Conservation (phyloP, 495 filamentous ascomycete species). For the Aspergillus baeticus region DNA sequence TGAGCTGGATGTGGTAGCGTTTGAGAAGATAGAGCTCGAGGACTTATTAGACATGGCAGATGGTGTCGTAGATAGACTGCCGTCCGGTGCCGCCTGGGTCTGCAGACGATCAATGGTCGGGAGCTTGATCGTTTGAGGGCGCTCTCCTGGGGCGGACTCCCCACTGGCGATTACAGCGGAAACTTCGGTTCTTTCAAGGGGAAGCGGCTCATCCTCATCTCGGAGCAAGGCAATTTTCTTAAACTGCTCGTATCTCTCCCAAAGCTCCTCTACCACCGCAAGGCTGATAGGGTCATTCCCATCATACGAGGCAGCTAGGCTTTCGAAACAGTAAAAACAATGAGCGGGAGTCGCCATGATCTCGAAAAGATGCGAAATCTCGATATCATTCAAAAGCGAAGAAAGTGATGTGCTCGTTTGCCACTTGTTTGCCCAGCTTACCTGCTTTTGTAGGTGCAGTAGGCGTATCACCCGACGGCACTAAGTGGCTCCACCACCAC, state of each 20-base stretch:
- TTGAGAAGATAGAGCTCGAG: constrained; percentile 37
- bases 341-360: constrained; percentile 80
- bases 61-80: constrained; percentile 45
- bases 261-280: constrained; percentile 67
- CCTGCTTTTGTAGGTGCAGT: neutral
- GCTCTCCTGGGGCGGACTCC: constrained; percentile 27
- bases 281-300: constrained; percentile 58
- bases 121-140: constrained; percentile 26
- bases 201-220: constrained; percentile 23
- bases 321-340: constrained; percentile 91
- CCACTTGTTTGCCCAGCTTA: neutral
- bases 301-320: constrained; percentile 65
- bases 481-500: constrained; percentile 5
- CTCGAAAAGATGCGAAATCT: neutral
- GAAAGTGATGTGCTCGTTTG: neutral
- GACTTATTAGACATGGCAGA: constrained; percentile 46
- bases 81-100: constrained; percentile 33
- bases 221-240: constrained; percentile 37
- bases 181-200: constrained; percentile 16
- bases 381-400: neutral
- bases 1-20: constrained; percentile 48
- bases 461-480: neutral
- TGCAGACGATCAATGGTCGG: constrained; percentile 37
- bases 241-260: constrained; percentile 53
- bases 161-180: constrained; percentile 25